These are phyloP conservation scores for Lasiodiplodia gonubiensis DNA, from an alignment of 2,329 filamentous ascomycete species.

Conservation along the genomic window DNA sequence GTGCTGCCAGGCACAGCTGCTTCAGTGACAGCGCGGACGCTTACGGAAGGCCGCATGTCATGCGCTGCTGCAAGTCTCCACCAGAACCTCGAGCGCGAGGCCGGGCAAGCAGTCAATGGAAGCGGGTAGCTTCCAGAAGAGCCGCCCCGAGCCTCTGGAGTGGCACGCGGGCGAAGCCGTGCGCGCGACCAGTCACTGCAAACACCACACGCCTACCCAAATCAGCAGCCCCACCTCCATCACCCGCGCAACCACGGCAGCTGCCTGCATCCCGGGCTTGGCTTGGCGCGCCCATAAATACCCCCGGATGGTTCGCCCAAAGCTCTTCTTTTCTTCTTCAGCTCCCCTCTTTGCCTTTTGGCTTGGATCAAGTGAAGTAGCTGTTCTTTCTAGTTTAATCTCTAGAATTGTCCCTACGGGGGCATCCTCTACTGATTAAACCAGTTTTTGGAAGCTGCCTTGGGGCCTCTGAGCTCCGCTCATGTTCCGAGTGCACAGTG, in stretches of 20 bases:
- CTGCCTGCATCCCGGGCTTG: not conserved
- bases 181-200: too few species aligned
- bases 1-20: not conserved
- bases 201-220: too few species aligned
- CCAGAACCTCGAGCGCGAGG: not conserved
- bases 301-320: not conserved
- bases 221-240: not conserved
- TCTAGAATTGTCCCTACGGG: not conserved
- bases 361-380: conserved; percentile 18
- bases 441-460: not conserved
- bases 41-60: not conserved
- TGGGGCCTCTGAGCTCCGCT: conserved; percentile 2
- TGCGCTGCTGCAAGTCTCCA: not conserved
- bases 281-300: not conserved
- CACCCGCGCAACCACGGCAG: not conserved
- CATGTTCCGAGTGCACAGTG: not conserved
- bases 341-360: conserved; percentile 21
- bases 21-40: not conserved
- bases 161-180: too few species aligned
- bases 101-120: not conserved
- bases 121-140: not conserved
- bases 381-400: conserved; percentile 4
- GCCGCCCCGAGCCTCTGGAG: not conserved
- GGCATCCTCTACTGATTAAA: not conserved
- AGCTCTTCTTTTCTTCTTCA: not conserved